These are phyloP conservation scores for Didymosphaeria variabile DNA, from an alignment of 2,329 filamentous ascomycete genomes.

Conservation along the genomic window DNA sequence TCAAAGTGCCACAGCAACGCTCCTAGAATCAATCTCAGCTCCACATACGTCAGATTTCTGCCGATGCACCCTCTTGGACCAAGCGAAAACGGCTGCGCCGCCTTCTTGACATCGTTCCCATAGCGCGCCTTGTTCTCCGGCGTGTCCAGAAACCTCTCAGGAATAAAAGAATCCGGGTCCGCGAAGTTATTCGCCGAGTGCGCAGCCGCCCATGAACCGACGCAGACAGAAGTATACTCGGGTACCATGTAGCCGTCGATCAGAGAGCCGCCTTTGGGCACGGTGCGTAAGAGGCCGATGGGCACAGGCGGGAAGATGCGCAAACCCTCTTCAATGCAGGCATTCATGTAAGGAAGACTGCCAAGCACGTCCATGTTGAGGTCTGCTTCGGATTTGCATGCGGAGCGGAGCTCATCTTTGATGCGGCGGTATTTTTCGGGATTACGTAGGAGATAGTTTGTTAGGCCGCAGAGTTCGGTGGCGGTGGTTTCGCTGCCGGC, in stretches of 20 bases:
- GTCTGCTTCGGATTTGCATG: constrained; percentile 39
- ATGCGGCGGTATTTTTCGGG: constrained; percentile 34
- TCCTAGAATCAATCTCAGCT: constrained; percentile 42
- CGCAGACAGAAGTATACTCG: constrained; percentile 37
- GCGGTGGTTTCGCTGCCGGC: constrained; percentile 48
- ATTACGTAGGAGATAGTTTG: constrained; percentile 41
- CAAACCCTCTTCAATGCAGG: constrained; percentile 58
- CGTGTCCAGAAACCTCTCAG: constrained; percentile 46
- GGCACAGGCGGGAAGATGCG: constrained; percentile 58
- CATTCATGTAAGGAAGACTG: constrained; percentile 53
- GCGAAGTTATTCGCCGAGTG: constrained; percentile 44
- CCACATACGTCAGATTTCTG: constrained; percentile 46
- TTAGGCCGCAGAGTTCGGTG: constrained; percentile 43
- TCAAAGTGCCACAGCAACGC: constrained; percentile 48
- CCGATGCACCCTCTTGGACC: constrained; percentile 47
- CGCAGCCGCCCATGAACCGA: constrained; percentile 39
- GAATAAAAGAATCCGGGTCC: constrained; percentile 44
- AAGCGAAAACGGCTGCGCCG: constrained; percentile 41
- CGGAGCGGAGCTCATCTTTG: constrained; percentile 36
- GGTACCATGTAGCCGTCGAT: constrained; percentile 53
- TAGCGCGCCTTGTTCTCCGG: constrained; percentile 27
- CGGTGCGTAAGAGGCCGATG: constrained; percentile 49
- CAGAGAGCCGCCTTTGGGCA: constrained; percentile 45
- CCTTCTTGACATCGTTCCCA: constrained; percentile 37
- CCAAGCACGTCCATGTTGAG: constrained; percentile 43